Evolutionary conservation across 352 stramenopile genomes (phyloP), one percentile per base, ranked within the genome.

Genomic region (Phytophthora chlamydospora): DNA sequence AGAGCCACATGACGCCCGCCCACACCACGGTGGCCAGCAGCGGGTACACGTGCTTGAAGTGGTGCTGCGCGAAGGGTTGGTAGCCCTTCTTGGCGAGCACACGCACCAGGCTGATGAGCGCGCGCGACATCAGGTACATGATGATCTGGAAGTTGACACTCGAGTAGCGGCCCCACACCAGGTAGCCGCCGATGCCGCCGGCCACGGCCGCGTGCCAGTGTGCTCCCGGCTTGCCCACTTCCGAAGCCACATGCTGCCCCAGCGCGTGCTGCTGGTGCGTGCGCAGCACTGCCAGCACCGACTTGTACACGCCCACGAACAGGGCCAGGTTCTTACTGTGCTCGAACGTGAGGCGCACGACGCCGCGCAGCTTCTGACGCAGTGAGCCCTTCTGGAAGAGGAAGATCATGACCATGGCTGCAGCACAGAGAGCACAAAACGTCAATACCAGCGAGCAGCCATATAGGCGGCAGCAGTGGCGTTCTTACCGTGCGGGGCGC

Each of bases 71-170:
- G 43, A 95, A 90, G 16, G 87, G 85, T n/a, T 79, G 56, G 43
- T 78, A 73, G 8, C 85, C 83, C 32, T 75, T 80, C 24, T 78
- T 80, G 14, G 85, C 84, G 27, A 91, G 60, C 43, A 90, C 68
- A 27, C 88, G 85, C 50, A 90, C 75, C 29, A 76, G 34, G 34
- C 73, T 82, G 66, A 95, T 93, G 46, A 94, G 66, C 19, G 80
- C 68, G 19, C 88, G 83, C 38, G 84, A 88, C 29, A 96, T 66
- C 21, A 96, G 69, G 62, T 96, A 96, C 88, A 96, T 92, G 45
- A 93, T 68, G 68, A 96, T 94, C 74, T 96, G 88, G 72, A 89
- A 95, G 75, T 96, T 96, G 44, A 96, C 85, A 50, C 82, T 66
- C 31, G 85, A 91, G 71, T 96, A 95, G 21, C 83, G 82, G 2